These are phyloP conservation scores for Beauveria medogensis DNA, from an alignment of 2,329 filamentous ascomycete species.

Conservation along the genomic window DNA sequence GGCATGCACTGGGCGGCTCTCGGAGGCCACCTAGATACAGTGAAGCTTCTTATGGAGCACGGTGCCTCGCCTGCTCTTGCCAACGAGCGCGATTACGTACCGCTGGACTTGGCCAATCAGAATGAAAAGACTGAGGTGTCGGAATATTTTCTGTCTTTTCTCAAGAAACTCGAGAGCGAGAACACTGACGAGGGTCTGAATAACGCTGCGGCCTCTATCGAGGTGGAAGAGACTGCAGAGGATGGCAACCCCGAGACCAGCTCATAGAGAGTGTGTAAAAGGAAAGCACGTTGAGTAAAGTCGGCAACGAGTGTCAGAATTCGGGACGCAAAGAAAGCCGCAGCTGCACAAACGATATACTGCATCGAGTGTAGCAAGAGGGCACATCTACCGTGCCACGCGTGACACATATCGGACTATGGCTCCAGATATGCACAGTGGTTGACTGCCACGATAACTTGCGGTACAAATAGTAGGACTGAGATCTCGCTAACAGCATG, in stretches of 20 bases:
- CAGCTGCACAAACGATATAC: no score
- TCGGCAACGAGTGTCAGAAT: neutral
- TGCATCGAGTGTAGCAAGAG: neutral
- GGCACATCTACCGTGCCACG: neutral
- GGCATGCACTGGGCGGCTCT: conserved; percentile 89
- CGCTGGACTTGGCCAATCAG: conserved; percentile 65
- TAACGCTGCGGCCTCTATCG: conserved; percentile 29
- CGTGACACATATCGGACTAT: neutral
- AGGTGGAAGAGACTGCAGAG: conserved; percentile 28
- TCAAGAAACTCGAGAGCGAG: conserved; percentile 38
- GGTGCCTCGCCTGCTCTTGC: conserved; percentile 71
- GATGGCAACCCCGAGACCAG: conserved; percentile 3
- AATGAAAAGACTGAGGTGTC: conserved; percentile 59
- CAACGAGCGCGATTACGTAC: conserved; percentile 79
- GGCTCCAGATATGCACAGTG: neutral
- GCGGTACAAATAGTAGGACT: neutral
- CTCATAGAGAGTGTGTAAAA: neutral
- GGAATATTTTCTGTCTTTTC: conserved; percentile 48
- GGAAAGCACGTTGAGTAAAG: neutral
- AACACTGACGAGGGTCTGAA: conserved; percentile 38
- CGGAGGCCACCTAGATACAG: conserved; percentile 74
- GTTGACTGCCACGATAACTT: neutral
- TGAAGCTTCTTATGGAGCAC: conserved; percentile 66
- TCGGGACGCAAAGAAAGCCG: neutral
- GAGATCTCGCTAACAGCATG: neutral